Evolutionary conservation across 1,139 yeast species (phyloP), one percentile per base, ranked within the genome.

Genomic region (Saccharomycopsis phalli): DNA sequence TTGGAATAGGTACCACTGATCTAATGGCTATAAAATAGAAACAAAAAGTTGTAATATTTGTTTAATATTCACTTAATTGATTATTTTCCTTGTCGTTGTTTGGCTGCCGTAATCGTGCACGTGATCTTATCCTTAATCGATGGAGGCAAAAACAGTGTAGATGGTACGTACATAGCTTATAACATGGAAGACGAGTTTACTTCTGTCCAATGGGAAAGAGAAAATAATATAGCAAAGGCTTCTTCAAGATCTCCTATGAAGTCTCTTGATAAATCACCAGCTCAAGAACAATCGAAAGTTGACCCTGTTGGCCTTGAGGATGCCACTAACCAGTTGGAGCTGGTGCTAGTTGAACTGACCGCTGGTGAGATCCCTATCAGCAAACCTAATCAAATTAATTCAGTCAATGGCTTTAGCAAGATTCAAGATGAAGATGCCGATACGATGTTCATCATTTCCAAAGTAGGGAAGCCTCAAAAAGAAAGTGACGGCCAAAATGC

Each of bases 401-500:
- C 33, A 4, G 14, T 35, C n/a, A 23, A 13, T 16, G 38, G 27
- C 14, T 35, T 16, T 18, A 8, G 27, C 18, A 27, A 35, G 11
- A 7, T 27, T 11, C 13, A 28, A 5, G 41, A 23, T 22, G 17
- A 32, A 13, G 38, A 37, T 3, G 41, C 32, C 13, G 36, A 28
- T 13, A 19, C 39, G 3, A 25, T 45, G 28, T 52, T 42, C 20
- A 63, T 73, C 21, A 54, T 58, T n/a, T 58, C 72, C 13, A 53
- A 61, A 2, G 93, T 86, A 3, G 63, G 75, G 3, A 74, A 74
- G 32, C 96, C 97, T 1, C 77, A 77, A 51, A 79, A 86, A 53
- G 94, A 84, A 49, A 78, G 76, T 50, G 84, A 83, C 37, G 81
- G 84, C 2, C 83, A 83, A 49, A 81, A 81, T 50, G 81, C 93